These are phyloP conservation scores for Rhizomucor miehei DNA, from an alignment of 371 early-diverging fungal species.

Conservation along the genomic window DNA sequence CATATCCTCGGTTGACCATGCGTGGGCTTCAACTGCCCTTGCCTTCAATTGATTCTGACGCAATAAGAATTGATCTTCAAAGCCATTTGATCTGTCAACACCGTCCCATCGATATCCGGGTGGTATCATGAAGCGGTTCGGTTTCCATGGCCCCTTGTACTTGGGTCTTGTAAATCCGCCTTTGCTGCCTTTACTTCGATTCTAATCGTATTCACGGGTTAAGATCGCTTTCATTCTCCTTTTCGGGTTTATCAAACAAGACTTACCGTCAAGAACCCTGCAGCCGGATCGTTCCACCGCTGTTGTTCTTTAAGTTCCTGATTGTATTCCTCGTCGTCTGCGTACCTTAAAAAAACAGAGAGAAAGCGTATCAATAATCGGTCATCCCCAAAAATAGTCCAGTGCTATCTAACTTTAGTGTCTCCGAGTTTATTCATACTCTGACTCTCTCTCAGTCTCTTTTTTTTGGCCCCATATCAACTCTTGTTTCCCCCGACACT, in stretches of 20 bases:
- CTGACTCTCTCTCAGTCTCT: not conserved
- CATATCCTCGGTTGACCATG: conserved; percentile 73
- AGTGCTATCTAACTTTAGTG: not conserved
- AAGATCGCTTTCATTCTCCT: not conserved
- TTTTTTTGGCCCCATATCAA: no score
- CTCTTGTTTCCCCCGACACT: conserved; percentile 2
- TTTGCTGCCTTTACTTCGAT: conserved; percentile 19
- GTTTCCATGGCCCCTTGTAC: conserved; percentile 67
- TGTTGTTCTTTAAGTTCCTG: conserved; percentile 55
- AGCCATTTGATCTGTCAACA: conserved; percentile 86
- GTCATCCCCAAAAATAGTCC: not conserved
- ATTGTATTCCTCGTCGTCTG: conserved; percentile 64
- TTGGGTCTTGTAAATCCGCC: conserved; percentile 31
- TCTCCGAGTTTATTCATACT: conserved; percentile 7
- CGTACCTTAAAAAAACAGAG: conserved; percentile 39
- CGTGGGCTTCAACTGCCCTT: conserved; percentile 54
- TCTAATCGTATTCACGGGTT: conserved; percentile 7
- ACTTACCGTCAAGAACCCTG: conserved; percentile 59
- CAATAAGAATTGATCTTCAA: conserved; percentile 64
- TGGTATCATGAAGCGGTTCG: conserved; percentile 79
- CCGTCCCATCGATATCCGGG: conserved; percentile 95
- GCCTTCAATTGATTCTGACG: conserved; percentile 49
- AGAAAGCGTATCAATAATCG: not conserved
- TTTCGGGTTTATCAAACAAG: not conserved
- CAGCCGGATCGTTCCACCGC: conserved; percentile 72